Evolutionary conservation across 2,329 filamentous ascomycete species (phyloP).

Genomic region (Fusarium beomiforme): DNA sequence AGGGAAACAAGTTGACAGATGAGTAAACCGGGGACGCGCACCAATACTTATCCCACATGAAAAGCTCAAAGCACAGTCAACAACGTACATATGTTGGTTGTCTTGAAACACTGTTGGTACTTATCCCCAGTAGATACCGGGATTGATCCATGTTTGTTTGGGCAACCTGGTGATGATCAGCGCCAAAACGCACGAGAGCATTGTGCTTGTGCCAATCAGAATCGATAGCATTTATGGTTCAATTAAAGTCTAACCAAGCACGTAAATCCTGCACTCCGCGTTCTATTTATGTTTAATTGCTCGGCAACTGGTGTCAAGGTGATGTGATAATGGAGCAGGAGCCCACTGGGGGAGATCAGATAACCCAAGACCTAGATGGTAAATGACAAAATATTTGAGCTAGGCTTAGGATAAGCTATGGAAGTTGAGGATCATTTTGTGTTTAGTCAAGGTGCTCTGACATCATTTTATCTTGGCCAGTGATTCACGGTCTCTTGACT

Average conservation of each 20-base stretch:
- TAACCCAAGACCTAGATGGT: no score
- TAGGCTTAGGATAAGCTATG: no score
- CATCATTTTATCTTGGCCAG: no score
- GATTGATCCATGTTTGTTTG: background rate
- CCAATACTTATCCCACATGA: background rate
- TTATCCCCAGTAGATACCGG: background rate
- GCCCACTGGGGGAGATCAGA: background rate
- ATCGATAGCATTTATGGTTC: rapidly evolving
- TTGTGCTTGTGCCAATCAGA: rapidly evolving
- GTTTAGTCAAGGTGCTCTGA: no score
- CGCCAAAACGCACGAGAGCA: background rate
- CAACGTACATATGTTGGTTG: background rate
- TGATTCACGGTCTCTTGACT: no score
- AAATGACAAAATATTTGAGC: no score
- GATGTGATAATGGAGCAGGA: background rate
- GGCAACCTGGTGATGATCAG: background rate
- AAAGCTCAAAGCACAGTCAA: rapidly evolving
- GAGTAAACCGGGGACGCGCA: rapidly evolving
- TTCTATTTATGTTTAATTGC: background rate
- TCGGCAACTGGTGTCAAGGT: background rate
- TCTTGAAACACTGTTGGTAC: background rate
- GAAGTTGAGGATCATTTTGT: no score
- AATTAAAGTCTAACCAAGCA: background rate
- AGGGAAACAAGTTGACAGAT: background rate
- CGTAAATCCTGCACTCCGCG: background rate